Base-by-base conservation (phyloP, 2,329 filamentous ascomycete species). In the Microdochium paspali region DNA sequence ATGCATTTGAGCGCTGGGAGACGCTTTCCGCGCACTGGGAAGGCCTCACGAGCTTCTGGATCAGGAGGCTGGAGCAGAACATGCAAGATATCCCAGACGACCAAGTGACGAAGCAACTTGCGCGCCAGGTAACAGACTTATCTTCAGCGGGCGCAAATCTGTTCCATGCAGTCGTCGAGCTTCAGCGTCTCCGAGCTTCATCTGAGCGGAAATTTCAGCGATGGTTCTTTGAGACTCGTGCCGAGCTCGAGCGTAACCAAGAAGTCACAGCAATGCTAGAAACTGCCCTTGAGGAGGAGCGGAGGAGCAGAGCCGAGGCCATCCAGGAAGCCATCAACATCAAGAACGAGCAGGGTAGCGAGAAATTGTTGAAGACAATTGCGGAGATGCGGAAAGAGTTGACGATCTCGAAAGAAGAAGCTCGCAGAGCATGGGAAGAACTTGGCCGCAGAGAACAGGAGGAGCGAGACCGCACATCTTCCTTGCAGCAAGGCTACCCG, bases 1-100 rank as follows among this genome's bases (percentile, higher is more conserved):
- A 97, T 66, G 93, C 93, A 0, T 98, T 98, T 59, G 91, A 98
- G 66, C 80, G 93, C 50, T 98, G 93, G 93, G 93, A 98, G 63
- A 91, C 88, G 0, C 70, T 98, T 2, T 98, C 93, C 0, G 94
- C 93, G 5, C 91, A 97, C 58, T 98, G 93, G 93, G 93, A 98
- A 64, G 93, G 93, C 4, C 75, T 98, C 50, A 97, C 93, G 0
- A 91, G 89, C 50, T 97, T 95, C 67, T 98, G 93, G 91, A 93
- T 98, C 54, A 85, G 89, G 44, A 84, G 90, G 56, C 73, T 98
- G 7, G 88, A 98, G 66, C 83, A 93, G 62, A 95, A 95, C 61
- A 85, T 87, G 24, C 84, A 90, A 47, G 90, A 95, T 54, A 79
- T 95, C 32, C 83, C 85, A 53, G 76, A 83, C 12, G 87, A 94